Evolutionary conservation across 2,329 filamentous ascomycete genomes (phyloP), one percentile per base, ranked within the genome.

Genomic region (Epichloe hybrida): DNA sequence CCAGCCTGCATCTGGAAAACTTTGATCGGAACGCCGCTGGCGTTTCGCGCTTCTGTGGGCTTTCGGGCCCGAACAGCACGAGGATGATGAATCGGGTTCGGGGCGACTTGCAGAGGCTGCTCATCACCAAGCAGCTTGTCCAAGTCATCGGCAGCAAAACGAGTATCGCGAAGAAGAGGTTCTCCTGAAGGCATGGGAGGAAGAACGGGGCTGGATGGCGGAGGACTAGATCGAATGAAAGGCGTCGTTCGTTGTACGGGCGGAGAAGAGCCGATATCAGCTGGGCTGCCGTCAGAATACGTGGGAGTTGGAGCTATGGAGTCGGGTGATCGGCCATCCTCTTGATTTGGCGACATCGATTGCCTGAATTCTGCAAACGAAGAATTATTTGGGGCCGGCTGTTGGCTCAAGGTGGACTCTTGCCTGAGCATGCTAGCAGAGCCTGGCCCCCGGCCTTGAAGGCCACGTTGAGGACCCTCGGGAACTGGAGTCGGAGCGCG

Each of bases 231-330:
- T 48, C 64, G 72, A 34, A 75, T 69, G 57, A 73, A 81, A 42
- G 73, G 67, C 34, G 74, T 72, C 38, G 76, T 76, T 56, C 80
- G 77, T 55, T 89, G 81, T 1, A 94, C 75, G 1, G 93, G 93
- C 13, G 91, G 91, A 3, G 91, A 97, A 0, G 93, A 97, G 1
- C 86, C 86, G 58, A 97, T 88, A 50, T 88, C 86, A 46, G 81
- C 81, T 4, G 88, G 85, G 49, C 88, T 94, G 51, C 84, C 74
- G 49, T 74, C 77, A 49, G 79, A 76, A 39, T 70, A 74, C 36
- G 71, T 68, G 5, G 76, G 76, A 1, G 77, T 79, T 13, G 70
- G 72, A 0, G 66, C 74, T 37, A 70, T 57, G 12, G 76, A 79
- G 21, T 79, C 76, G 7, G 77, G 77, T 3, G 77, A 80, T 6